Percentiles rank a stretch among this genome's conserved stretches.
Evolutionary conservation across 23 red algal genomes (phyloP).

Genomic region (Cyanidioschyzon merolae): DNA sequence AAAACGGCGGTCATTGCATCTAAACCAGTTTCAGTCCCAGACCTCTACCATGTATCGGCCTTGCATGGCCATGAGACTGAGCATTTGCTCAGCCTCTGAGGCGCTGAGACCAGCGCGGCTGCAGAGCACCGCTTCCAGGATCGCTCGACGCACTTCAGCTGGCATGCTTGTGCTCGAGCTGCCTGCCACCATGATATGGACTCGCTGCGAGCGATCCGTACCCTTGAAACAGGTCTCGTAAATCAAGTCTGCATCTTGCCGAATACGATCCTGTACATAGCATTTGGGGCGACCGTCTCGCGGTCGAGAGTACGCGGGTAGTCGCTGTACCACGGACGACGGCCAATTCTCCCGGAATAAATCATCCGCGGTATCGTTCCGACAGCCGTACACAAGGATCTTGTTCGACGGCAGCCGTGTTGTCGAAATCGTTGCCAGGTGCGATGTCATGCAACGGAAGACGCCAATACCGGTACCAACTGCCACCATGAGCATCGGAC

Average conservation of each 20-base stretch:
- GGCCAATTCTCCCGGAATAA: constrained; percentile 17
- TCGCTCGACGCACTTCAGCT: constrained; percentile 1
- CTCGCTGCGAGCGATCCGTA: not conserved
- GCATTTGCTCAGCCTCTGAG: not conserved
- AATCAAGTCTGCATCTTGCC: constrained; percentile 9
- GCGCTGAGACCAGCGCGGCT: not conserved
- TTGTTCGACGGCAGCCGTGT: not conserved
- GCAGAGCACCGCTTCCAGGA: constrained; percentile 4
- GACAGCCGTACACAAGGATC: constrained; percentile 23
- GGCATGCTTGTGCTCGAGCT: constrained; percentile 15
- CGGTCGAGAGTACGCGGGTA: not conserved
- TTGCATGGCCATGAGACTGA: not conserved
- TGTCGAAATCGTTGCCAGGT: not conserved
- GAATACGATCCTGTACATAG: constrained; percentile 28
- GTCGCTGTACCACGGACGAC: not conserved
- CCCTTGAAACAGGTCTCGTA: not conserved
- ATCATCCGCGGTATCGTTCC: constrained; percentile 7
- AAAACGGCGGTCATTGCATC: too few species aligned
- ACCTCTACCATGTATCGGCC: not conserved
- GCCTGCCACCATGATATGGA: constrained; percentile 12
- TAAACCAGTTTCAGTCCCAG: not conserved
- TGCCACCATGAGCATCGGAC: constrained; percentile 17
- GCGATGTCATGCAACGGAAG: constrained; percentile 23
- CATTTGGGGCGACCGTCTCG: not conserved
- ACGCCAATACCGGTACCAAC: constrained; percentile 20